Conservation (phyloP, 495 filamentous ascomycete species). For the Pyrenula aspistea region DNA sequence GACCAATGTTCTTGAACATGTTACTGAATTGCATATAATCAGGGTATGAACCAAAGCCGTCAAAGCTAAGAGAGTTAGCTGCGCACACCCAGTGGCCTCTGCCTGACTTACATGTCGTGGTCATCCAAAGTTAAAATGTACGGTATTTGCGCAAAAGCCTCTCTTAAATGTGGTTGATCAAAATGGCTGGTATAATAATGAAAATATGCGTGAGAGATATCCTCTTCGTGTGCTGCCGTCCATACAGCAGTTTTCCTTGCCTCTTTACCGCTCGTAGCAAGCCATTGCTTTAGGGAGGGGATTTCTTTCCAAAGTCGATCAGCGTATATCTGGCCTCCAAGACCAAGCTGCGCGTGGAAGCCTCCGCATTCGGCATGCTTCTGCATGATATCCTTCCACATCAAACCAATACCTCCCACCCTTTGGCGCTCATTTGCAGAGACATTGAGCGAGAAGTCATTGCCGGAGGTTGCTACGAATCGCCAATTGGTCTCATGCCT, state of each 20-base stretch:
- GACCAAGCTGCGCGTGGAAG: slow-evolving; percentile 84
- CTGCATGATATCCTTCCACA: slow-evolving; percentile 99
- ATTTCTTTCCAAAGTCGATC: slow-evolving; percentile 96
- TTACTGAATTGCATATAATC: slow-evolving; percentile 97
- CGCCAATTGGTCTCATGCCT: slow-evolving; percentile 86
- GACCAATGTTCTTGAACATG: slow-evolving; percentile 96
- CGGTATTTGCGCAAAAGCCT: slow-evolving; percentile 95
- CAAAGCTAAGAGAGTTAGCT: slow-evolving; percentile 52
- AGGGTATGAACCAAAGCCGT: slow-evolving; percentile 94
- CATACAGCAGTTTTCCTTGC: slow-evolving; percentile 80
- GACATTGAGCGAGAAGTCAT: slow-evolving; percentile 84
- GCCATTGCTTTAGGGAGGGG: slow-evolving; percentile 84
- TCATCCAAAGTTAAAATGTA: slow-evolving; percentile 89
- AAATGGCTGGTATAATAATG: slow-evolving; percentile 98
- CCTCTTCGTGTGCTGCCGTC: slow-evolving; percentile 90
- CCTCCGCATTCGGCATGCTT: slow-evolving; percentile 94
- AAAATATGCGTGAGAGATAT: slow-evolving; percentile 91
- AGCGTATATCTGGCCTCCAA: slow-evolving; percentile 92
- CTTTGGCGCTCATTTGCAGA: slow-evolving; percentile 72
- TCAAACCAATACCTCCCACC: slow-evolving; percentile 78
- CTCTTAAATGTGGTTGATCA: slow-evolving; percentile 84
- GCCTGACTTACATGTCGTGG: slow-evolving; percentile 79
- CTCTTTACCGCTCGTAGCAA: slow-evolving; percentile 79
- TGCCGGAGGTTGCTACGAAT: slow-evolving; percentile 91
- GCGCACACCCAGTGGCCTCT: not conserved